These are phyloP conservation scores for Neonectria neomacrospora DNA, from an alignment of 2,329 filamentous ascomycete species.

Conservation along the genomic window DNA sequence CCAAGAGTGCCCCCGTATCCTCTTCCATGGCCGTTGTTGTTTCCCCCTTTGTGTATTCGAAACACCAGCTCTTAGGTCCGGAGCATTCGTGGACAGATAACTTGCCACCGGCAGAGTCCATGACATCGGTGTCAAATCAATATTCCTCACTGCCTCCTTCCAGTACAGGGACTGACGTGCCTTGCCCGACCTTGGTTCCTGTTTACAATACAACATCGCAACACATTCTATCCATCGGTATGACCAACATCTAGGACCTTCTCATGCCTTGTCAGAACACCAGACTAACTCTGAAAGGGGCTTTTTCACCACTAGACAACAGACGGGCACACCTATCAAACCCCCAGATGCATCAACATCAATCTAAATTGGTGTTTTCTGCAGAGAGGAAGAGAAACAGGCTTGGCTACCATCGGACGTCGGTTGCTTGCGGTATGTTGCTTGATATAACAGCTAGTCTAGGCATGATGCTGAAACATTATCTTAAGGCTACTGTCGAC, in stretches of 20 bases:
- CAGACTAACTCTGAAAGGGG: slow-evolving; percentile 57
- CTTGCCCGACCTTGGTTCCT: slow-evolving; percentile 51
- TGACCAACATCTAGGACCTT: slow-evolving; percentile 48
- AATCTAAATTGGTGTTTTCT: slow-evolving; percentile 47
- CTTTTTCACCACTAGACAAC: slow-evolving; percentile 62
- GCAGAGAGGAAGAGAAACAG: slow-evolving; percentile 80
- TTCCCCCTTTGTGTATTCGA: slow-evolving; percentile 25
- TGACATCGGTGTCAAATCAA: slow-evolving; percentile 57
- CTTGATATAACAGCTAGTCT: not conserved
- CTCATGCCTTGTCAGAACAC: slow-evolving; percentile 51
- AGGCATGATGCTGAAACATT: slow-evolving; percentile 14
- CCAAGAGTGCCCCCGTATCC: slow-evolving; percentile 4
- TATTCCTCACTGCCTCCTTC: slow-evolving; percentile 58
- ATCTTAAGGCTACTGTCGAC: slow-evolving; percentile 83
- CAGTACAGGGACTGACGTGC: slow-evolving; percentile 55
- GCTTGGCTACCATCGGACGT: slow-evolving; percentile 93
- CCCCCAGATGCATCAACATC: slow-evolving; percentile 45
- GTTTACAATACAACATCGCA: slow-evolving; percentile 46
- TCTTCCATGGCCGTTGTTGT: slow-evolving; percentile 38
- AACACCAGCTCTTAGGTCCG: slow-evolving; percentile 24
- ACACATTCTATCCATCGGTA: slow-evolving; percentile 47
- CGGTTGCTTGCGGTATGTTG: slow-evolving; percentile 91
- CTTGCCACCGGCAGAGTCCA: slow-evolving; percentile 25
- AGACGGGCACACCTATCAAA: slow-evolving; percentile 54
- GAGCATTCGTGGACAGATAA: slow-evolving; percentile 25